Evolutionary conservation across 768 basidiomycete species (phyloP), one percentile per base, ranked within the genome.

Genomic region (Inosperma sp.): DNA sequence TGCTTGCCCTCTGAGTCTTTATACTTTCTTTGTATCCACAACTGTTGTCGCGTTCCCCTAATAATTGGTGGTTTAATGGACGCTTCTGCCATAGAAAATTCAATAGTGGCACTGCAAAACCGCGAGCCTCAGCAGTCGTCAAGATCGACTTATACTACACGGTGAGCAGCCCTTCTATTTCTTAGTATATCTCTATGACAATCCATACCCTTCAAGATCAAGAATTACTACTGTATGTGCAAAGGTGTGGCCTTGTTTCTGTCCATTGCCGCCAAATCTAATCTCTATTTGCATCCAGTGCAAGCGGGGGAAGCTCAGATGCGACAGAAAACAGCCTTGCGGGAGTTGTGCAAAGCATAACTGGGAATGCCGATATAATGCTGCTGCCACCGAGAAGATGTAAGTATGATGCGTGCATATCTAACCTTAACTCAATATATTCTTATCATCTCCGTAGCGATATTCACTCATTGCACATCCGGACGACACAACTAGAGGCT

Each of bases 331-430:
- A 17, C 80, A 75, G 3, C 89, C 89, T 0, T 92, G 89, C 56
- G 80, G 81, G 1, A 83, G 82, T 22, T 92, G 90, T 57, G 76
- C 81, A 14, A 91, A 91, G 62, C 83, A 88, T 54, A 84, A 88
- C 9, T 69, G 72, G 3, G 73, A 85, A 57, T 90, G 88, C 59
- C 74, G 84, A 5, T 90, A 90, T 64, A 87, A 88, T 0, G 81
- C 86, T 19, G 88, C 86, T 13, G 89, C 89, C 0, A 82, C 86
- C 14, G 89, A 92, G 70, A 92, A 91, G 78, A 83, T 92, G 82
- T 86, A 51, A 43, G 56, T 54, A 56, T 27, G 26, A 3, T 3
- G 0, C 34, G 2, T 26, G 5, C n/a, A n/a, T n/a, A n/a, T n/a
- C 16, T 9, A 10, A 25, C 3, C n/a, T 48, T 39, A 56, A 17